These are phyloP conservation scores for Boletus vinaceobasis DNA, from an alignment of 768 basidiomycete genomes.

Conservation along the genomic window DNA sequence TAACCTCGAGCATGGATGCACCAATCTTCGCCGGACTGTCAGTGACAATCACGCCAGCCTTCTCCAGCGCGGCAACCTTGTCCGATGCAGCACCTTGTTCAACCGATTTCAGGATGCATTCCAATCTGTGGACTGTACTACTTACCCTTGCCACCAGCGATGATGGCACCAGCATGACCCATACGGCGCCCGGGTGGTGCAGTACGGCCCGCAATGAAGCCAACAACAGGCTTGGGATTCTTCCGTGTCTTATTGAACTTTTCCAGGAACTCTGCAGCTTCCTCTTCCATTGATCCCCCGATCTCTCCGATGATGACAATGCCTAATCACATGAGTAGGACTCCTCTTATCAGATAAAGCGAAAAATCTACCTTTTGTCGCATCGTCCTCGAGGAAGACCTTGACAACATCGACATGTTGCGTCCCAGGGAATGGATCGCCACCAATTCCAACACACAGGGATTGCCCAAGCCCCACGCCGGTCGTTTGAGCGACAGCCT, in stretches of 20 bases:
- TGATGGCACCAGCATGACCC: conserved; percentile 98
- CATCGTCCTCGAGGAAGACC: conserved; percentile 91
- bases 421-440: conserved; percentile 95
- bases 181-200: conserved; percentile 97
- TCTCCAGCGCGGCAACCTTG: conserved; percentile 88
- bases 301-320: conserved; percentile 99
- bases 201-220: conserved; percentile 96
- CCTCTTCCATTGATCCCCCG: conserved; percentile 99
- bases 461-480: conserved; percentile 95
- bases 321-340: conserved; percentile 42
- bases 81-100: conserved; percentile 78
- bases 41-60: conserved; percentile 90
- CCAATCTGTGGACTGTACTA: background rate
- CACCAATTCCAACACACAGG: conserved; percentile 95
- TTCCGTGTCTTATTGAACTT: conserved; percentile 85
- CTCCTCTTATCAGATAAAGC: background rate
- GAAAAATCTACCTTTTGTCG: conserved; percentile 71
- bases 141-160: conserved; percentile 92
- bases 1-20: conserved; percentile 79
- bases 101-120: background rate
- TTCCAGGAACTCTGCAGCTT: conserved; percentile 94
- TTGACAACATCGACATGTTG: conserved; percentile 95
- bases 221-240: conserved; percentile 92
- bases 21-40: conserved; percentile 97
- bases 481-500: conserved; percentile 97